These are phyloP conservation scores for Penicillium sp. DNA, from an alignment of 2,329 filamentous ascomycete species.

Conservation along the genomic window DNA sequence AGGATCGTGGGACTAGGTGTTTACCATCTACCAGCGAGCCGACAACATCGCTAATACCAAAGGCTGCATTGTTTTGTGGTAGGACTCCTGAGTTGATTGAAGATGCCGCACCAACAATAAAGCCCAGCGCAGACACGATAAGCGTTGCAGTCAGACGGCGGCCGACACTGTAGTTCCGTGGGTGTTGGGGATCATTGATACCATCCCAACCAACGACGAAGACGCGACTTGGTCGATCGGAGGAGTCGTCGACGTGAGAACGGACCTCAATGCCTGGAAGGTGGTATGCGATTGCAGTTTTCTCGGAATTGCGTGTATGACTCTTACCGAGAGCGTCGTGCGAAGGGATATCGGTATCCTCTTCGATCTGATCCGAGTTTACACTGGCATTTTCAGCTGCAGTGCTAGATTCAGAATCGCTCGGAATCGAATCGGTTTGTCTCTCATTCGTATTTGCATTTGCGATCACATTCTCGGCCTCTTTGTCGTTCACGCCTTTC, in stretches of 20 bases:
- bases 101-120: conserved; percentile 53
- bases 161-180: conserved; percentile 39
- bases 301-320: neutral
- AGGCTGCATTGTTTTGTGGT: conserved; percentile 46
- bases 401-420: neutral
- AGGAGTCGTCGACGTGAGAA: conserved; percentile 1
- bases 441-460: neutral
- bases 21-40: conserved; percentile 51
- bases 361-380: neutral
- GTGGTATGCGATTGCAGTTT: conserved; percentile 4
- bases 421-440: neutral
- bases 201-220: conserved; percentile 46
- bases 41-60: conserved; percentile 52
- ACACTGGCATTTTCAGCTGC: neutral
- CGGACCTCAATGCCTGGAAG: conserved; percentile 15
- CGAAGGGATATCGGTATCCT: neutral
- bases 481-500: neutral
- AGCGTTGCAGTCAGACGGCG: conserved; percentile 42
- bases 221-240: conserved; percentile 18
- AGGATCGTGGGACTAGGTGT: neutral
- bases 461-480: neutral
- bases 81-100: conserved; percentile 56
- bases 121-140: conserved; percentile 50
- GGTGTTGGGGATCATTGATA: conserved; percentile 39
- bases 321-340: neutral